Base-by-base conservation (phyloP, 2,329 filamentous ascomycete genomes). In the Cordyceps javanica region DNA sequence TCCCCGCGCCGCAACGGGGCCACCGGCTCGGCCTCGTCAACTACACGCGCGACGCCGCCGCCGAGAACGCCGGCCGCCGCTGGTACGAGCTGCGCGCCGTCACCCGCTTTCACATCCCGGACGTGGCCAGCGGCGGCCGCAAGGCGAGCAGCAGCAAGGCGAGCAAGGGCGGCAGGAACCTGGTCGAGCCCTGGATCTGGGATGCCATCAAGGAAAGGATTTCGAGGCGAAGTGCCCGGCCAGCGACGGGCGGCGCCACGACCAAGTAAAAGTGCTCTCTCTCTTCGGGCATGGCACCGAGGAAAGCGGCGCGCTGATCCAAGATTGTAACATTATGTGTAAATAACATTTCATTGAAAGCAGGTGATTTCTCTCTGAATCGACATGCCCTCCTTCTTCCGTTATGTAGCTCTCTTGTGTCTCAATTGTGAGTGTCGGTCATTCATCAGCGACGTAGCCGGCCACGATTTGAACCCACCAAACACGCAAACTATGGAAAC, bases 21-120 rank as follows among this genome's bases (percentile, higher is more conserved):
- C 38, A 8, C n/a, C 38, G n/a, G n/a, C 61, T 73, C 32, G 73
- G 74, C 21, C 65, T 76, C 50, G 68, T 76, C 62, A 76, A 76
- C 64, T 74, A 71, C 54, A 64, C 68, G n/a, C 69, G 74, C 59
- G 68, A 73, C 63, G 66, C 69, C 3, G 62, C 61, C 10, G 59
- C 59, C 23, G 73, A 76, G 61, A 71, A 70, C 52, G 66, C 63
- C 10, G 60, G 59, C 51, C 66, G 73, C 19, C 69, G 60, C 44
- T 77, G 75, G 75, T 75, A 74, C 61, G 72, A 70, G 60, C 70
- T 73, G 59, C 68, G 69, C 36, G 73, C 75, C 25, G 68, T 75
- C 11, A 61, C 63, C n/a, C 64, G 66, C 32, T 76, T 77, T 59
- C 70, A 70, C 54, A 67, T 77, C 11, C 73, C 73, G 60, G 67